Evolutionary conservation across 2,329 filamentous ascomycete species (phyloP).

Genomic region (Colletotrichum sp.): DNA sequence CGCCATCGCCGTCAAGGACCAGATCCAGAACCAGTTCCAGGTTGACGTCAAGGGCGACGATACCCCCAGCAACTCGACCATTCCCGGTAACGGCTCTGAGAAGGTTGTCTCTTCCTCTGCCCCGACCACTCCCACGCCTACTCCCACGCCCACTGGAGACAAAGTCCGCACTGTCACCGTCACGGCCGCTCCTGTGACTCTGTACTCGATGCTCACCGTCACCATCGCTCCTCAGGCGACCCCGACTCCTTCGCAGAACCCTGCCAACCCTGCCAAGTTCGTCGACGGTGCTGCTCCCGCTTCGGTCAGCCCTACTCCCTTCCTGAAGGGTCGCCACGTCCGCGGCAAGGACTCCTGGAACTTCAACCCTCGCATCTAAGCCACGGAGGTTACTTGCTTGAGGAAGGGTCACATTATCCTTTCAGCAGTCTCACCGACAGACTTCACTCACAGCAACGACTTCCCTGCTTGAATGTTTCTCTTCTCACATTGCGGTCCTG

Average conservation of each 20-base stretch:
- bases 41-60: conserved; percentile 40
- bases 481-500: background rate
- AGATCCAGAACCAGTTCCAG: conserved; percentile 51
- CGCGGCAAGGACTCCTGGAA: conserved; percentile 17
- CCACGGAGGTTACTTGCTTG: background rate
- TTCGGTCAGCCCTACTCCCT: conserved; percentile 16
- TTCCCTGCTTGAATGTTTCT: background rate
- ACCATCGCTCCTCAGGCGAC: conserved; percentile 38
- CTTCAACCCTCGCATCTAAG: conserved; percentile 11
- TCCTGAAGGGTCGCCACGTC: conserved; percentile 15
- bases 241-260: conserved; percentile 41
- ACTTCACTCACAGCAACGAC: background rate
- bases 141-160: background rate
- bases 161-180: conserved; percentile 17
- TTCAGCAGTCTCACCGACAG: background rate
- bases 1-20: conserved; percentile 46
- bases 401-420: background rate
- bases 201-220: conserved; percentile 36
- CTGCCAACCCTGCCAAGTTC: conserved; percentile 45
- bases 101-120: conserved; percentile 22
- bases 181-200: conserved; percentile 23
- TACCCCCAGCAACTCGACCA: background rate
- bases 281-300: conserved; percentile 27
- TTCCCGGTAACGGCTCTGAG: conserved; percentile 24
- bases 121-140: conserved; percentile 20